phyloP scores from a whole-genome alignment of 2,329 filamentous ascomycete genomes.

The Trichoderma hamatum region DNA sequence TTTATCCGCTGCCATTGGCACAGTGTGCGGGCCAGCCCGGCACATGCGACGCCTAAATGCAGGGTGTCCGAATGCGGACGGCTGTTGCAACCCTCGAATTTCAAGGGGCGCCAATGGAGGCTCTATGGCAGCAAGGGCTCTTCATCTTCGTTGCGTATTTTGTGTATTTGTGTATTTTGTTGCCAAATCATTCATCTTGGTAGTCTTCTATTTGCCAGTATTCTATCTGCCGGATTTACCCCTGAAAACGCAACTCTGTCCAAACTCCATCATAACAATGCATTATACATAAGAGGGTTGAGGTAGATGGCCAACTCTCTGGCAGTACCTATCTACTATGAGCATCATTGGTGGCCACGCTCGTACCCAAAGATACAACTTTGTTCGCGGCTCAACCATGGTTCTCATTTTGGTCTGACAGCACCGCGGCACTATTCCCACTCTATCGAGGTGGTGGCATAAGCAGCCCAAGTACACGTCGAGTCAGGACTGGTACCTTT shows the following conservation, averaged over 20 bases:
- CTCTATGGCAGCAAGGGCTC: neutral
- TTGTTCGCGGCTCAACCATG: neutral
- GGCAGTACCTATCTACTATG: neutral
- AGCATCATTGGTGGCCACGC: neutral
- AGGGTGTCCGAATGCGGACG: conserved; percentile 12
- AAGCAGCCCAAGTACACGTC: no score
- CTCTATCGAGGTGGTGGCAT: neutral
- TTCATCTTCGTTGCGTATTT: neutral
- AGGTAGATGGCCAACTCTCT: neutral
- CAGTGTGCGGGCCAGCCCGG: conserved; percentile 2
- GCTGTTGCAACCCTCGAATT: conserved; percentile 10
- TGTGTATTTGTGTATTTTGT: neutral
- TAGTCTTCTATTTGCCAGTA: neutral
- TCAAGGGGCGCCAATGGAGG: neutral
- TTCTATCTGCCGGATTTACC: neutral
- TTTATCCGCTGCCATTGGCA: neutral
- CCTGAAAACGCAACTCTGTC: neutral
- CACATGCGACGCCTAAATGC: conserved; percentile 1
- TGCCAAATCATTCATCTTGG: neutral
- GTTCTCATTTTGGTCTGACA: neutral
- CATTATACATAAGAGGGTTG: neutral
- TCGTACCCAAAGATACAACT: neutral
- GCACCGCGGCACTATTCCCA: neutral
- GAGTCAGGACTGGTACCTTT: no score
- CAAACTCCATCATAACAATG: neutral